phyloP scores from a whole-genome alignment of 2,329 filamentous ascomycete species.

The Colletotrichum limetticola region DNA sequence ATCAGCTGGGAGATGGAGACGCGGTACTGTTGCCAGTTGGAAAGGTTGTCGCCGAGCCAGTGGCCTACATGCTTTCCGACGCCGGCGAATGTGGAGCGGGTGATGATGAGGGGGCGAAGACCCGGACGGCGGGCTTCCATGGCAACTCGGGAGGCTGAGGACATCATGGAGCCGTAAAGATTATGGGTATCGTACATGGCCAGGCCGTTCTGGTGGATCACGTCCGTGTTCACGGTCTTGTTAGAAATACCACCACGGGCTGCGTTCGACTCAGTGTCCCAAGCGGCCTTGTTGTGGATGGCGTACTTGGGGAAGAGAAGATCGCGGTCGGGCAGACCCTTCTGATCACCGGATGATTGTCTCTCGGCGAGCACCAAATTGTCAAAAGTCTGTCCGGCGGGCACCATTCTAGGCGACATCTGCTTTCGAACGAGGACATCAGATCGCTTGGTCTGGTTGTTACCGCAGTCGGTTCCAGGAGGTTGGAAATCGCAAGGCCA shows the following conservation, averaged over 20 bases:
- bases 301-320: conserved; percentile 72
- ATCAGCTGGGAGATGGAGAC: conserved; percentile 33
- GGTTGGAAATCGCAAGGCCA: conserved; percentile 59
- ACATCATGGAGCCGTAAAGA: conserved; percentile 81
- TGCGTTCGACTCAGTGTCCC: conserved; percentile 41
- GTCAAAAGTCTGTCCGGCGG: conserved; percentile 14
- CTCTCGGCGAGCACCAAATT: conserved; percentile 34
- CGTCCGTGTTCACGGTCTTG: conserved; percentile 73
- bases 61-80: conserved; percentile 72
- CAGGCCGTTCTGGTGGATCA: conserved; percentile 74
- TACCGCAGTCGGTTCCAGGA: conserved; percentile 24
- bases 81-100: conserved; percentile 80
- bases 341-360: conserved; percentile 50
- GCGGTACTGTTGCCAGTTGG: conserved; percentile 66
- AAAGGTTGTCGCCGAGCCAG: conserved; percentile 70
- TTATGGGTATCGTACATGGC: conserved; percentile 82
- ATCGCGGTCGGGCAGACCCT: conserved; percentile 71
- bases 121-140: conserved; percentile 74
- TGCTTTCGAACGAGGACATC: conserved; percentile 3
- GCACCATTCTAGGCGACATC: neutral
- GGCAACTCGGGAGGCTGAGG: conserved; percentile 68
- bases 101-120: conserved; percentile 77
- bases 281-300: conserved; percentile 71
- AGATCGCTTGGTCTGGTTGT: conserved; percentile 26
- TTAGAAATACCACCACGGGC: conserved; percentile 59